phyloP scores from a whole-genome alignment of 768 basidiomycete genomes.

The Hygrocybe punicea region DNA sequence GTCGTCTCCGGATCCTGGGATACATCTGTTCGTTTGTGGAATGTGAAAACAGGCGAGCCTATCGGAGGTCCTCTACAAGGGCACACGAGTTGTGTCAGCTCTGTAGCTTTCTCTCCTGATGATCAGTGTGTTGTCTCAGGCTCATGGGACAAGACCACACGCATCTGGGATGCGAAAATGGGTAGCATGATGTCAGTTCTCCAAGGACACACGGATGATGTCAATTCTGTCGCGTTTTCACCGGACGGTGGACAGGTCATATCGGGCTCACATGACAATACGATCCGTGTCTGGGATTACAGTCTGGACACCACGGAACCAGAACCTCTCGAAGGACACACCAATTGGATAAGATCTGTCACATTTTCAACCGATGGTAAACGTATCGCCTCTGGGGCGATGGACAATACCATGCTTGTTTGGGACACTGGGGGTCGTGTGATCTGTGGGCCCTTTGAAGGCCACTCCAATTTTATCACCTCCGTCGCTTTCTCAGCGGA shows the following conservation, averaged over 20 bases:
- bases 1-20: conserved; percentile 30
- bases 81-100: conserved; percentile 13
- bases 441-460: no score
- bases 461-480: no score
- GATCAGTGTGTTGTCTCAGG: conserved; percentile 22
- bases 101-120: conserved; percentile 27
- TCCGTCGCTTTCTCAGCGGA: neutral
- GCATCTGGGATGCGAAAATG: no score
- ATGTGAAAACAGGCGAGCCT: conserved; percentile 18
- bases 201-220: neutral
- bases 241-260: conserved; percentile 1
- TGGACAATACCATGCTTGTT: no score
- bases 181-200: neutral
- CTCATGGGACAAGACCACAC: conserved; percentile 14
- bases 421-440: no score
- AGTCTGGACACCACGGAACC: neutral
- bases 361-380: neutral
- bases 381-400: no score
- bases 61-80: conserved; percentile 8
- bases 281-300: conserved; percentile 7
- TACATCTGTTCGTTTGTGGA: conserved; percentile 29
- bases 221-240: neutral
- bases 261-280: conserved; percentile 2
- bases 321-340: neutral
- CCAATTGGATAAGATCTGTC: neutral